Percentiles rank a stretch among this genome's conserved stretches.
These are phyloP conservation scores for Xylaria flabelliformis DNA, from an alignment of 495 filamentous ascomycete genomes.

Conservation along the genomic window DNA sequence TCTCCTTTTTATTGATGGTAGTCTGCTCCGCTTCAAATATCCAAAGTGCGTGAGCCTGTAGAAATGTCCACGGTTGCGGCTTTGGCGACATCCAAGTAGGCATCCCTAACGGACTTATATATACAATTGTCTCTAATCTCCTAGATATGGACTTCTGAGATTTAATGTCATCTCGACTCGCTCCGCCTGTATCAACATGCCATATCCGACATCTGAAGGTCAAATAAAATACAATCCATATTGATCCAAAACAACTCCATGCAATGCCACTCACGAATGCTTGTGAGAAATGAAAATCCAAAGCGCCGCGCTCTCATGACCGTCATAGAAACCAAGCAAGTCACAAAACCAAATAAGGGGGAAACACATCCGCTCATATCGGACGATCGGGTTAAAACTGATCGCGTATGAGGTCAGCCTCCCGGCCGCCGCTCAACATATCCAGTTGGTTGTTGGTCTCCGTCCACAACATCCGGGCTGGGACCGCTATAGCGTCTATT, in stretches of 20 bases:
- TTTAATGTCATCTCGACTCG: background rate
- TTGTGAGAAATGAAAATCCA: conserved; percentile 24
- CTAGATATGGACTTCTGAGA: background rate
- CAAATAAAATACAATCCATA: conserved; percentile 20
- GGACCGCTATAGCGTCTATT: conserved; percentile 27
- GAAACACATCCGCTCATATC: conserved; percentile 1
- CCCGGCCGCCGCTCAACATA: conserved; percentile 33
- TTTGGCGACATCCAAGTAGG: conserved; percentile 8
- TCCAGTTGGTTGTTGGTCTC: conserved; percentile 31
- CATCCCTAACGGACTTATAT: conserved; percentile 9
- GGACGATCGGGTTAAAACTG: conserved; percentile 6
- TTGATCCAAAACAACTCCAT: conserved; percentile 33
- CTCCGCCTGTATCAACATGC: background rate
- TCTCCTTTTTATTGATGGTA: background rate
- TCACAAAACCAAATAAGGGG: conserved; percentile 1
- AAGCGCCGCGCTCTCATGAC: conserved; percentile 40
- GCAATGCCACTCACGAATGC: conserved; percentile 33
- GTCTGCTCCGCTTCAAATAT: background rate
- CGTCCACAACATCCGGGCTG: conserved; percentile 12
- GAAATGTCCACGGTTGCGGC: conserved; percentile 1
- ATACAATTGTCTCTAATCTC: background rate
- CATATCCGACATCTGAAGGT: background rate
- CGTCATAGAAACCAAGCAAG: conserved; percentile 29
- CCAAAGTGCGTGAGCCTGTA: background rate
- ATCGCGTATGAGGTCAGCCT: conserved; percentile 32